phyloP scores from a whole-genome alignment of 2,329 filamentous ascomycete genomes.

The Pseudogymnoascus sp. region DNA sequence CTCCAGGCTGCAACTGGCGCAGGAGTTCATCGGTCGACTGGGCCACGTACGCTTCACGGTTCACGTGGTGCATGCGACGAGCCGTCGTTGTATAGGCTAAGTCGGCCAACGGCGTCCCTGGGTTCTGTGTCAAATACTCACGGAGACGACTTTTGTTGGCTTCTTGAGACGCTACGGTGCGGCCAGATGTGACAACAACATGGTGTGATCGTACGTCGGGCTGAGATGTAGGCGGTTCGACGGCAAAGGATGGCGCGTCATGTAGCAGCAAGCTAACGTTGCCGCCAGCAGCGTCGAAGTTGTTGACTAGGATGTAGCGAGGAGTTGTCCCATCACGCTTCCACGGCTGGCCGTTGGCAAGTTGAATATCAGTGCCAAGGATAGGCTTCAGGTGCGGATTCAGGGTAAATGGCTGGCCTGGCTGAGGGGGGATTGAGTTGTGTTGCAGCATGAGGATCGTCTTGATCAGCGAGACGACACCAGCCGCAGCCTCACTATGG shows the following conservation, averaged over 20 bases:
- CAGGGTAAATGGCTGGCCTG: background rate
- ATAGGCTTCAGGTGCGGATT: background rate
- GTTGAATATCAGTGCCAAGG: background rate
- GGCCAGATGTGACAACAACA: constrained; percentile 40
- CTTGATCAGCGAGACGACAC: constrained; percentile 4
- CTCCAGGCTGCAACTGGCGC: constrained; percentile 30
- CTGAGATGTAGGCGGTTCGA: constrained; percentile 17
- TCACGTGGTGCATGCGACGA: constrained; percentile 48
- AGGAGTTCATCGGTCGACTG: background rate
- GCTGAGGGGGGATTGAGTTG: background rate
- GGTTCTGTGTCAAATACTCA: constrained; percentile 13
- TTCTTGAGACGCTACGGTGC: constrained; percentile 19
- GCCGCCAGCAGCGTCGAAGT: constrained; percentile 33
- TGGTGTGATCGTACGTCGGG: constrained; percentile 34
- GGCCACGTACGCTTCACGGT: constrained; percentile 35
- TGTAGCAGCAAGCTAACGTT: constrained; percentile 18
- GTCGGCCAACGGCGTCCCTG: constrained; percentile 33
- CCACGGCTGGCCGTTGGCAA: background rate
- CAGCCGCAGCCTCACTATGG: constrained; percentile 4
- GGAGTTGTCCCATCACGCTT: background rate
- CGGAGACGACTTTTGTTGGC: constrained; percentile 19
- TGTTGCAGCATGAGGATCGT: background rate
- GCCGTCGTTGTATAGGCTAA: background rate
- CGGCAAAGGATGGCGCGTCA: constrained; percentile 18
- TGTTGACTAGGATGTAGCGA: constrained; percentile 31